phyloP scores from a whole-genome alignment of 2,329 filamentous ascomycete species.

The Scopulariopsis brevicaulis region DNA sequence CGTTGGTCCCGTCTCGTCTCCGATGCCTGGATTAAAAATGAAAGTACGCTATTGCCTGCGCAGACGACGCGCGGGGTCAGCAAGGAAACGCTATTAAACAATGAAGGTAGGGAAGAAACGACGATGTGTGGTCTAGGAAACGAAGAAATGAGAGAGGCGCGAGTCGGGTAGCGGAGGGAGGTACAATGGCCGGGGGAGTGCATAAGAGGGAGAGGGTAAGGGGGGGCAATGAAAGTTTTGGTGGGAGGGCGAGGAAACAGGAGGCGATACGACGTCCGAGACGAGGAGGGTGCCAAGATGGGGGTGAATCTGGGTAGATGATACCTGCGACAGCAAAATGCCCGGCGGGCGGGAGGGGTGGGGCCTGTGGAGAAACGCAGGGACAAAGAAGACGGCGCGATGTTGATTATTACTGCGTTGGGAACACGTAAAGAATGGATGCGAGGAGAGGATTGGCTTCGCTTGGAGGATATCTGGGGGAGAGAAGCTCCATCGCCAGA shows the following conservation, averaged over 20 bases:
- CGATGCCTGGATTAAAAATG: conserved; percentile 1
- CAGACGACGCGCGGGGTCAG: conserved; percentile 1
- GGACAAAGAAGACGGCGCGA: neutral
- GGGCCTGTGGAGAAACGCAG: neutral
- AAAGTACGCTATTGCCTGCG: conserved; percentile 1
- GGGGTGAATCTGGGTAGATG: conserved; percentile 29
- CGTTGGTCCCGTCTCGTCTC: neutral
- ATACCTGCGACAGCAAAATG: conserved; percentile 26
- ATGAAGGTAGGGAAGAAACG: conserved; percentile 6
- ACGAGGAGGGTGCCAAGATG: conserved; percentile 10
- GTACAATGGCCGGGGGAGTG: conserved; percentile 9
- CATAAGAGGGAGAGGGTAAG: conserved; percentile 10
- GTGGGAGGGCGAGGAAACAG: conserved; percentile 5
- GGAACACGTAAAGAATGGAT: too few species aligned
- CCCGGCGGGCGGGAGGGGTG: conserved; percentile 11
- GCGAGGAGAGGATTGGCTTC: too few species aligned
- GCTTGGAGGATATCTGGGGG: too few species aligned
- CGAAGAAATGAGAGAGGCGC: neutral
- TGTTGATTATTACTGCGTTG: too few species aligned
- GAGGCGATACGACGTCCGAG: conserved; percentile 9
- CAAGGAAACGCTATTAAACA: conserved; percentile 3
- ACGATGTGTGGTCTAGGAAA: conserved; percentile 1
- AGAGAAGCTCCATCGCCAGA: too few species aligned
- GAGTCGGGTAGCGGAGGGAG: neutral
- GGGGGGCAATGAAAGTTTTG: conserved; percentile 6